phyloP scores from a whole-genome alignment of 441 rosid genomes.

The Gossypium schwendimanii region DNA sequence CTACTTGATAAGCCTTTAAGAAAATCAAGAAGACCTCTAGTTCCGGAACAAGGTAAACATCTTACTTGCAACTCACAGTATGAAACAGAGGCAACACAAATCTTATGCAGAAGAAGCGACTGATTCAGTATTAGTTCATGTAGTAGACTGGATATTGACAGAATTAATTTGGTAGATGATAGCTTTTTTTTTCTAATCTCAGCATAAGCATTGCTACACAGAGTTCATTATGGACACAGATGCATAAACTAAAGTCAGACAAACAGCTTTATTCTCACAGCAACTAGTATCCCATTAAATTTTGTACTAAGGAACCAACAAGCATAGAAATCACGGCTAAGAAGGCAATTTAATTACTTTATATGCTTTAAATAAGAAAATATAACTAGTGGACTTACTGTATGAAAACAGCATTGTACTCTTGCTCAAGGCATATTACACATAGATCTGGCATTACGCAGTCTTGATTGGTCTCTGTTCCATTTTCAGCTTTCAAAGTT shows the following conservation, averaged over 20 bases:
- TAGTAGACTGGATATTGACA: neutral
- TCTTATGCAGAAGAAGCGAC: neutral
- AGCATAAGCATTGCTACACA: neutral
- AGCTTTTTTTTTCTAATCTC: neutral
- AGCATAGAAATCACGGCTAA: neutral
- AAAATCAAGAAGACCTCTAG: constrained; percentile 3
- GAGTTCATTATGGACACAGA: neutral
- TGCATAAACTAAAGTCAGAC: neutral
- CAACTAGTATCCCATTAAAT: neutral
- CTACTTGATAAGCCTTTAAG: neutral
- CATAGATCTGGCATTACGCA: constrained; percentile 68
- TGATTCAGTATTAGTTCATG: neutral
- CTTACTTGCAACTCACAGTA: neutral
- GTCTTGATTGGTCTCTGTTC: constrained; percentile 54
- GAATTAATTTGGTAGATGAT: neutral
- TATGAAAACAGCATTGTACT: constrained; percentile 81
- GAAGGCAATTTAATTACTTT: neutral
- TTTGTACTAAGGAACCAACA: neutral
- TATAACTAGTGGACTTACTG: constrained; percentile 44
- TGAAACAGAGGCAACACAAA: neutral
- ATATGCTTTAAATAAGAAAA: constrained; percentile 7
- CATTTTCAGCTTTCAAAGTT: constrained; percentile 40
- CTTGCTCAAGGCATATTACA: constrained; percentile 92
- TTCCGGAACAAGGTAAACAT: neutral
- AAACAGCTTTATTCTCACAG: neutral